Evolutionary conservation across 2,329 filamentous ascomycete genomes (phyloP).

Genomic region (Coniella vitis): DNA sequence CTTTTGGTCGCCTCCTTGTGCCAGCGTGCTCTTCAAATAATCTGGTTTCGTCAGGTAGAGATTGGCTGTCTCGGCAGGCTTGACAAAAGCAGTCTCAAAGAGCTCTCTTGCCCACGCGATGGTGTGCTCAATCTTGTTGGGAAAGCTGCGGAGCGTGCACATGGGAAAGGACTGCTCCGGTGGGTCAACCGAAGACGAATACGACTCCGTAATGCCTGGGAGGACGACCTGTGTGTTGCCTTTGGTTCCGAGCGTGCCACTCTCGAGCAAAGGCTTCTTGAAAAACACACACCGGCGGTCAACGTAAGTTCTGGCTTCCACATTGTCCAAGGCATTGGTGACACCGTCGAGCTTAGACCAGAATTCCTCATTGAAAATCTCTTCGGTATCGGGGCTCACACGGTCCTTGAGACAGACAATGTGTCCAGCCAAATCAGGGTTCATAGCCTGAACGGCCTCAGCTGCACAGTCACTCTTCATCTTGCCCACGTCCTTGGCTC

Average conservation of each 20-base stretch:
- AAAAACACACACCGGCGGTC: slow-evolving; percentile 97
- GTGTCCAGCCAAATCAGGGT: slow-evolving; percentile 81
- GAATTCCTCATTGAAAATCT: slow-evolving; percentile 90
- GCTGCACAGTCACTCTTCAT: slow-evolving; percentile 96
- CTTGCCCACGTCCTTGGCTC: slow-evolving; percentile 84
- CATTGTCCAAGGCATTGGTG: slow-evolving; percentile 95
- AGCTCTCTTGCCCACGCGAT: slow-evolving; percentile 97
- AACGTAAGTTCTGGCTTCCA: slow-evolving; percentile 93
- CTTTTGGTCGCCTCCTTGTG: slow-evolving; percentile 93
- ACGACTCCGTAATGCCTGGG: slow-evolving; percentile 87
- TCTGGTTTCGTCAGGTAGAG: slow-evolving; percentile 87
- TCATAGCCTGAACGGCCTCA: slow-evolving; percentile 87
- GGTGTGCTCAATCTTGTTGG: slow-evolving; percentile 96
- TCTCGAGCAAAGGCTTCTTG: slow-evolving; percentile 92
- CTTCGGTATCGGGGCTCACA: slow-evolving; percentile 85
- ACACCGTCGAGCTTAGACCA: slow-evolving; percentile 85
- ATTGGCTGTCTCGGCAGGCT: slow-evolving; percentile 89
- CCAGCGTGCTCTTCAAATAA: slow-evolving; percentile 79
- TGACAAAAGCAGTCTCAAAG: slow-evolving; percentile 91
- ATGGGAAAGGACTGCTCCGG: slow-evolving; percentile 98
- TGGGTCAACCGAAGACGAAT: slow-evolving; percentile 88
- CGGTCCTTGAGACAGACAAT: slow-evolving; percentile 83
- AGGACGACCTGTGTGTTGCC: slow-evolving; percentile 96
- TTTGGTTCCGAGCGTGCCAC: slow-evolving; percentile 96
- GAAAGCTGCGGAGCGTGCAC: slow-evolving; percentile 96